Percentiles rank a stretch among this genome's conserved stretches.
These are phyloP conservation scores for Xylariaceae sp. DNA, from an alignment of 2,329 filamentous ascomycete species.

Conservation along the genomic window DNA sequence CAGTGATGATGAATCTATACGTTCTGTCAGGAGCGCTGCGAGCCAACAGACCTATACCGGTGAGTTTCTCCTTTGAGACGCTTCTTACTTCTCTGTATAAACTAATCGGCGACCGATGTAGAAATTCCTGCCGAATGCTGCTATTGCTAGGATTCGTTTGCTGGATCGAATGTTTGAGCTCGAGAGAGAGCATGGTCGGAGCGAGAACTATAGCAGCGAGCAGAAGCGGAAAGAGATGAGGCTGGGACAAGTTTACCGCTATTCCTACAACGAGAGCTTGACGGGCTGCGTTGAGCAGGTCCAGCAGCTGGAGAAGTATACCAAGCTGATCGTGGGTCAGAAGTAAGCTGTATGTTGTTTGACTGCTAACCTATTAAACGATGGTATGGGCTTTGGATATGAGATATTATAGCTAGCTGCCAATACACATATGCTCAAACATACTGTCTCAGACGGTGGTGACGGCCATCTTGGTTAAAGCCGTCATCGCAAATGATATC, in stretches of 20 bases:
- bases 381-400: too few relatives aligned
- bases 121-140: conserved; percentile 53
- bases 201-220: conserved; percentile 21
- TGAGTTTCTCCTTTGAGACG: conserved; percentile 25
- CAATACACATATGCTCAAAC: too few relatives aligned
- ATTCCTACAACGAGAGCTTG: conserved; percentile 48
- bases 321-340: conserved; percentile 54
- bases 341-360: conserved; percentile 32
- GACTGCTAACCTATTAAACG: not conserved
- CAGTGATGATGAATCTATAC: conserved; percentile 54
- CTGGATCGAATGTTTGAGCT: conserved; percentile 46
- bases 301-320: conserved; percentile 50
- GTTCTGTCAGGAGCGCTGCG: conserved; percentile 52
- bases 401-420: too few relatives aligned
- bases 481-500: too few relatives aligned
- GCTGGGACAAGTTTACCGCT: conserved; percentile 54
- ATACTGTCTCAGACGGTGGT: too few relatives aligned
- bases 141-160: conserved; percentile 47
- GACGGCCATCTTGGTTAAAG: too few relatives aligned
- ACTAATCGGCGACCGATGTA: not conserved
- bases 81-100: not conserved
- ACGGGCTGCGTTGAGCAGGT: conserved; percentile 51
- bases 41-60: conserved; percentile 45
- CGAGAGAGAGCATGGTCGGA: conserved; percentile 36
- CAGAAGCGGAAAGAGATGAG: conserved; percentile 38